phyloP scores from a whole-genome alignment of 176 grass and related monocot species.

The Eremochloa ophiuroides region DNA sequence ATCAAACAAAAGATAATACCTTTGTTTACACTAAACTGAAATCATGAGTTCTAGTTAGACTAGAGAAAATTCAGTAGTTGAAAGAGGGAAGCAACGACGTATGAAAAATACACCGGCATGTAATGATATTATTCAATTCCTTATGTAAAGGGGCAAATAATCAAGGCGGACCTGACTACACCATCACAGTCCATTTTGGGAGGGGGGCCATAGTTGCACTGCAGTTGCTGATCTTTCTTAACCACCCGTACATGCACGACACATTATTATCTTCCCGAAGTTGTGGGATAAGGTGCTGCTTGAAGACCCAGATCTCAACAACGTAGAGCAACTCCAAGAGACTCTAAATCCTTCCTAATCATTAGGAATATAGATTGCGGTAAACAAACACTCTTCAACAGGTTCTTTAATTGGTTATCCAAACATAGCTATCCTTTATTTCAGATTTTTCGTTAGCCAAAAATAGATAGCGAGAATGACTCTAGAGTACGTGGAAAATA shows the following conservation, averaged over 20 bases:
- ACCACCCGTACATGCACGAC: constrained; percentile 24
- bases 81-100: not conserved
- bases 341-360: too few relatives aligned
- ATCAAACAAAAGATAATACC: not conserved
- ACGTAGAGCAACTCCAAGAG: too few relatives aligned
- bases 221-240: not conserved
- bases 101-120: not conserved
- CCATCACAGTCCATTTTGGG: not conserved
- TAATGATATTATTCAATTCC: not conserved
- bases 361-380: too few relatives aligned
- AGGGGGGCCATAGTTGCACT: not conserved
- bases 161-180: not conserved
- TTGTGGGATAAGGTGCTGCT: not conserved
- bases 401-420: too few relatives aligned
- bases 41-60: not conserved
- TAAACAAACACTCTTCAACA: too few relatives aligned
- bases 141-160: not conserved
- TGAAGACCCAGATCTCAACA: constrained; percentile 1
- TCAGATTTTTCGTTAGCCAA: too few relatives aligned
- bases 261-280: constrained; percentile 7
- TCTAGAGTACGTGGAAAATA: too few relatives aligned
- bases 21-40: not conserved
- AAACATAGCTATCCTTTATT: too few relatives aligned
- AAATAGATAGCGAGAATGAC: too few relatives aligned
- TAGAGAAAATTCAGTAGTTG: not conserved